Base-by-base conservation (phyloP, 179 eudicot genomes). In the Spergularia azorica region DNA sequence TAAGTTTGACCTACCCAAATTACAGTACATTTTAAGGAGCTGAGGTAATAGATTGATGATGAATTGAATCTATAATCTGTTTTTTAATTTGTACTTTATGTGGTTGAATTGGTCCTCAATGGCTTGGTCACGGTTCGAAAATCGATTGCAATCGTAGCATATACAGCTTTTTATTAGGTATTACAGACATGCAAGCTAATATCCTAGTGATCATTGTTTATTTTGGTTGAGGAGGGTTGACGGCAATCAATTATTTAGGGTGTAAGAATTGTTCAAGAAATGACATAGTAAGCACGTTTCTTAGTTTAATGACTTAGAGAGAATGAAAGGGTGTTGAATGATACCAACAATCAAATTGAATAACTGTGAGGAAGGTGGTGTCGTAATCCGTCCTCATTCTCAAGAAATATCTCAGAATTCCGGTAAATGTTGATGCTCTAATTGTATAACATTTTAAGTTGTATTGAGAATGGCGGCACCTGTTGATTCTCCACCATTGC, bases 231-330 rank as follows among this genome's bases (percentile, higher is more conserved):
- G 57, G 73, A 63, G 62, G 50, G 57, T 61, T 51, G 58, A 38
- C 74, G 60, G 74, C 63, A 67, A 18, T 56, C 62, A 65, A 48
- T 77, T 52, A 26, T 71, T 63, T 59, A 41, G 66, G 21, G 60
- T 16, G 21, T 63, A 17, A 62, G 79, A 73, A 71, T 63, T 54
- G 54, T 77, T 81, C 84, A 74, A 59, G 38, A 36, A n/a, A 70
- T 70, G 62, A 78, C 79, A 74, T 78, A 73, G 80, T 46, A 16
- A 73, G 81, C 84, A 82, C 84, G 84, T 78, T 77, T 38, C n/a
- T 67, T 60, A 62, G 41, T 15, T 41, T 68, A 5, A 48, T 11
- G 14, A 62, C 4, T 26, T 20, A 55, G 10, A 18, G 17, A 72
- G 13, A 65, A 41, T 5, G 54, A 43, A 61, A 68, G 75, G 78